Evolutionary conservation across 345 rosid species (phyloP).

Genomic region (Brassica nigra): DNA sequence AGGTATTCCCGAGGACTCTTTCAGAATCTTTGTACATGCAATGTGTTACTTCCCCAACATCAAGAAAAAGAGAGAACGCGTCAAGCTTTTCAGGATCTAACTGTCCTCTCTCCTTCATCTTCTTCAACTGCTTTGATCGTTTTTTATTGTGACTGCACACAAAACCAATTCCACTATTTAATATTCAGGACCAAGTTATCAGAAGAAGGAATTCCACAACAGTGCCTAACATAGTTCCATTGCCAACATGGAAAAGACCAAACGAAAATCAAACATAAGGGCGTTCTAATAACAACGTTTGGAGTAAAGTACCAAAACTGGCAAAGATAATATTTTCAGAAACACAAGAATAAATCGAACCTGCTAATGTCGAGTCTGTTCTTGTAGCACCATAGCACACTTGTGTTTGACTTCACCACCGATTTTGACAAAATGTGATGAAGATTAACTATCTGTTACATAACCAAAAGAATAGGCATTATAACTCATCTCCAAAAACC

Average conservation of each 20-base stretch:
- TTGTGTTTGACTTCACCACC: constrained; percentile 65
- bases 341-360: constrained; percentile 39
- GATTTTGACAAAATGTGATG: constrained; percentile 83
- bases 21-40: constrained; percentile 92
- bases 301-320: background rate
- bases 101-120: constrained; percentile 82
- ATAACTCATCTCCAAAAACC: background rate
- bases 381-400: constrained; percentile 92
- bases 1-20: constrained; percentile 88
- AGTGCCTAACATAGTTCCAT: background rate
- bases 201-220: background rate
- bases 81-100: constrained; percentile 94
- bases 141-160: constrained; percentile 82
- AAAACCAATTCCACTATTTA: constrained; percentile 24
- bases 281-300: background rate
- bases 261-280: constrained; percentile 2
- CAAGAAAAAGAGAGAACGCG: constrained; percentile 84
- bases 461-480: background rate
- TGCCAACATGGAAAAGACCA: background rate
- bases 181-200: background rate
- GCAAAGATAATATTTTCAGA: background rate
- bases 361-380: constrained; percentile 97
- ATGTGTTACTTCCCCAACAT: constrained; percentile 76
- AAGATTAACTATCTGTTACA: constrained; percentile 82
- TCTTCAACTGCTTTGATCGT: constrained; percentile 86